Evolutionary conservation across 768 basidiomycete species (phyloP).

Genomic region (Paxillus ammoniavirescens): DNA sequence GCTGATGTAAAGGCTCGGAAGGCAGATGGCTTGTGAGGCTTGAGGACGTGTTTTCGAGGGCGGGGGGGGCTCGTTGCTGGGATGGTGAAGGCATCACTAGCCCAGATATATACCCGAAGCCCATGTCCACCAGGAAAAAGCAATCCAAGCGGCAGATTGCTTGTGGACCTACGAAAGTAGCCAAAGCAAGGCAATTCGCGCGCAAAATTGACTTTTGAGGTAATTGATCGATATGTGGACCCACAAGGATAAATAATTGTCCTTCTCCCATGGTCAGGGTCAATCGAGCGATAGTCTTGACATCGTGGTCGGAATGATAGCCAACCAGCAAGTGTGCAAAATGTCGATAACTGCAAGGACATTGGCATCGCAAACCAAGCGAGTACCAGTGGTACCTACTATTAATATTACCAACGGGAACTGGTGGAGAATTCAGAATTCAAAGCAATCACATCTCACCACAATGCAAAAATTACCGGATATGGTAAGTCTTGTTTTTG

Average conservation of each 20-base stretch:
- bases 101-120: conserved; percentile 9
- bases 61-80: conserved; percentile 1
- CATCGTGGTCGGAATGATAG: too few relatives aligned
- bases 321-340: not conserved
- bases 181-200: not conserved
- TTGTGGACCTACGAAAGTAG: conserved; percentile 9
- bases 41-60: not conserved
- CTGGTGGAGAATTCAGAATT: not conserved
- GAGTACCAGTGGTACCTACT: not conserved
- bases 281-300: too few relatives aligned
- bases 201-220: conserved; percentile 1
- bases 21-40: not conserved
- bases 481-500: not conserved
- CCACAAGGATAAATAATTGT: not conserved
- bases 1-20: not conserved
- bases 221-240: conserved; percentile 1
- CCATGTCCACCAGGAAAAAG: not conserved
- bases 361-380: not conserved
- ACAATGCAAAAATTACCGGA: not conserved
- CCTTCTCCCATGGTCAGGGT: too few relatives aligned
- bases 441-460: not conserved
- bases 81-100: not conserved
- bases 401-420: not conserved
- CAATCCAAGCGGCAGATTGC: conserved; percentile 8
- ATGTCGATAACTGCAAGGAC: not conserved